A percentile compares a stretch with the other conserved stretches of the same genome.
phyloP scores from a whole-genome alignment of 140 eudicot genomes.

The Oenanthe javanica region DNA sequence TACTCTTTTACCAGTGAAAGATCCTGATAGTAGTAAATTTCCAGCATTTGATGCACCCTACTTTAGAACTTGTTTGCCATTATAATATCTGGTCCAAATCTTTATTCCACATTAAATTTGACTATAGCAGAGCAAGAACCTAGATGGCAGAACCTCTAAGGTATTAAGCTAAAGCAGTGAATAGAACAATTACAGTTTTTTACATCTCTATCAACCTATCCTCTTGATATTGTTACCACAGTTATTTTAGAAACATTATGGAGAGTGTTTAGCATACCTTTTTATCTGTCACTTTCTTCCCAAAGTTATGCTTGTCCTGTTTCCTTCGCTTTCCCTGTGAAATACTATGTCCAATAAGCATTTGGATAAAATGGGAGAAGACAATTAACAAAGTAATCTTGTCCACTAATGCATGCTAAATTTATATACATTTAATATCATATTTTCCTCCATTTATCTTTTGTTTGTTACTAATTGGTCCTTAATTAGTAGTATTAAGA shows the following conservation, averaged over 20 bases:
- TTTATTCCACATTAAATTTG: background rate
- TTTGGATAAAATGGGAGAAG: conserved; percentile 12
- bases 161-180: background rate
- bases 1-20: background rate
- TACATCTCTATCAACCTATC: background rate
- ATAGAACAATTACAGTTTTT: background rate
- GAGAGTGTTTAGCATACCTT: conserved; percentile 37
- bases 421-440: too few relatives aligned
- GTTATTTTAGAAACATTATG: background rate
- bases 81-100: background rate
- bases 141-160: background rate
- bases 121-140: background rate
- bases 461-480: too few relatives aligned
- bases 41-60: background rate
- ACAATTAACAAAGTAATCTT: background rate
- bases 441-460: too few relatives aligned
- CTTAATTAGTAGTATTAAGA: too few relatives aligned
- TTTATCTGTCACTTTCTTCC: conserved; percentile 64
- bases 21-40: background rate
- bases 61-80: background rate
- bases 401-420: too few relatives aligned
- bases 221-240: background rate
- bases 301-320: conserved; percentile 48
- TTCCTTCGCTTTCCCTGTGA: conserved; percentile 81
- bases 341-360: conserved; percentile 23